Percentiles rank a stretch among this genome's conserved stretches.
phyloP scores from a whole-genome alignment of 371 early-diverging fungal species.

The Sporodiniella umbellata region DNA sequence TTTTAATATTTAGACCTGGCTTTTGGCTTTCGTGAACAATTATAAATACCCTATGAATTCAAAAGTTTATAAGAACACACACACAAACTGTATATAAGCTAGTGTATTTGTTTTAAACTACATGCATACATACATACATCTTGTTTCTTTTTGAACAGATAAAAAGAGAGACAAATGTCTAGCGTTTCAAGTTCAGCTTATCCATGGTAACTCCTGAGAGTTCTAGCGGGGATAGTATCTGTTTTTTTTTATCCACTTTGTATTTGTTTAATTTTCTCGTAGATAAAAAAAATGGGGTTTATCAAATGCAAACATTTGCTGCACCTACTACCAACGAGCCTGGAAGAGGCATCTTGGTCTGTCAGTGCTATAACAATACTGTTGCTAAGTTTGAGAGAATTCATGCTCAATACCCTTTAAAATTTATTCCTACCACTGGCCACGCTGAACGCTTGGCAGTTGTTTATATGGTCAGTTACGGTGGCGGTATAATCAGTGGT shows the following conservation, averaged over 20 bases:
- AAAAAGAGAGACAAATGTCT: too few relatives aligned
- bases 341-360: slow-evolving; percentile 36
- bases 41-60: too few relatives aligned
- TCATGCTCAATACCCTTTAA: slow-evolving; percentile 50
- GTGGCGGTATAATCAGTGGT: slow-evolving; percentile 78
- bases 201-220: too few relatives aligned
- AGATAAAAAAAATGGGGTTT: background rate
- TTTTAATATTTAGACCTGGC: too few relatives aligned
- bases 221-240: background rate
- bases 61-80: too few relatives aligned
- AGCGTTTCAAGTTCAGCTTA: too few relatives aligned
- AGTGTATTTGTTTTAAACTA: too few relatives aligned
- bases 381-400: slow-evolving; percentile 36
- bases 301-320: slow-evolving; percentile 17
- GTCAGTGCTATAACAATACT: slow-evolving; percentile 26
- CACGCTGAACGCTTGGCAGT: slow-evolving; percentile 40
- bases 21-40: too few relatives aligned
- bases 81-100: too few relatives aligned
- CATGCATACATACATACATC: too few relatives aligned
- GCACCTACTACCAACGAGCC: slow-evolving; percentile 26
- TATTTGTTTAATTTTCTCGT: background rate
- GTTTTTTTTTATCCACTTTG: background rate
- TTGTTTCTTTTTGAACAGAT: too few relatives aligned
- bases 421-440: slow-evolving; percentile 41
- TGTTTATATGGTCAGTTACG: slow-evolving; percentile 64